A percentile compares a stretch with the other conserved stretches of the same genome.
These are phyloP conservation scores for Lobulomyces angularis DNA, from an alignment of 192 early-diverging fungal genomes.

Conservation along the genomic window DNA sequence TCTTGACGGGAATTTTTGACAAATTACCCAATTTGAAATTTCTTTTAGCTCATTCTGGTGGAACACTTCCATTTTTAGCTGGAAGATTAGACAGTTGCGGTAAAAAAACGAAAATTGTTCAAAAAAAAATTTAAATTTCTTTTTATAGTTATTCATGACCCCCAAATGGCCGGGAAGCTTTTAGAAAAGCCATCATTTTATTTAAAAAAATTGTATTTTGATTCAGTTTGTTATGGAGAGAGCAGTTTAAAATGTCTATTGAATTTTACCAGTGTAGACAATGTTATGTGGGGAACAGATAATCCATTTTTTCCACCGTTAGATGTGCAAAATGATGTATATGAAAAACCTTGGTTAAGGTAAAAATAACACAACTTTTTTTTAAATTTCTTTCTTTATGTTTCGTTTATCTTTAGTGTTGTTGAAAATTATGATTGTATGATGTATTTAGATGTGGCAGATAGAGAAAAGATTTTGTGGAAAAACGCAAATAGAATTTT, in stretches of 20 bases:
- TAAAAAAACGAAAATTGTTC: too few relatives aligned
- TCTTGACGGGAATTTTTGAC: constrained; percentile 24
- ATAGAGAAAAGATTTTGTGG: too few relatives aligned
- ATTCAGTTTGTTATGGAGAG: constrained; percentile 6
- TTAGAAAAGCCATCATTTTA: constrained; percentile 3
- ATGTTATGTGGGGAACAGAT: constrained; percentile 15
- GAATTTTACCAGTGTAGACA: constrained; percentile 4
- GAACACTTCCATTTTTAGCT: constrained; percentile 25
- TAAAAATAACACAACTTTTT: too few relatives aligned
- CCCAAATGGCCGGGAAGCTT: constrained; percentile 8
- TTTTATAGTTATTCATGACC: constrained; percentile 10
- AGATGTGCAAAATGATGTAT: too few relatives aligned
- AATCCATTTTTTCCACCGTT: constrained; percentile 16
- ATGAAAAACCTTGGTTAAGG: too few relatives aligned
- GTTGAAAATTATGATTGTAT: too few relatives aligned
- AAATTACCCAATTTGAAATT: constrained; percentile 18
- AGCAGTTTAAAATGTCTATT: constrained; percentile 3
- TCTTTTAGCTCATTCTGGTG: constrained; percentile 24
- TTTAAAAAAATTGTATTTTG: constrained; percentile 12
- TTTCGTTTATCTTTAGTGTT: too few relatives aligned
- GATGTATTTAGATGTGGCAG: too few relatives aligned
- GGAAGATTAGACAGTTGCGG: constrained; percentile 23
- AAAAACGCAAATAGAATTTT: too few relatives aligned
- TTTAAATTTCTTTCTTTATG: too few relatives aligned
- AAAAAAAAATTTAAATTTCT: too few relatives aligned